Evolutionary conservation across 257 asterid genomes (phyloP), one percentile per base, ranked within the genome.

Genomic region (Rubia yunnanensis): DNA sequence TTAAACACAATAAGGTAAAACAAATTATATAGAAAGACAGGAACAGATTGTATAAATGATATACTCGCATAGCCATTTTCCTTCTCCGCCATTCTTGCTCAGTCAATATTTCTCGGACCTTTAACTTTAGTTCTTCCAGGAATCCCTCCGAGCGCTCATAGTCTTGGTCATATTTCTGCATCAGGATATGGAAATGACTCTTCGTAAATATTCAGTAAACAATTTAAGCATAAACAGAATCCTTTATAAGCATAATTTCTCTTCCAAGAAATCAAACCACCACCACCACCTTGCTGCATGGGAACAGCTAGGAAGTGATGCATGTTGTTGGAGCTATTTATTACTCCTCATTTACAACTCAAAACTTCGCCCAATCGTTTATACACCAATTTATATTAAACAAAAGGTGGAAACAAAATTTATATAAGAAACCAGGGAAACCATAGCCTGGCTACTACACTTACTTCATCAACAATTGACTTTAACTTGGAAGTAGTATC

Each of bases 41-140:
- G 23, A 55, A 53, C 17, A 54, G 35, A 26, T 54, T 65, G 58
- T 32, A 38, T 15, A 34, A 18, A 31, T 20, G 28, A 38, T 82
- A 64, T 86, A 94, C 99, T 78, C 97, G 88, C 99, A 86, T 86
- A 76, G 84, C 92, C 99, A 94, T 94, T 86, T 90, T 94, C 83
- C 97, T 88, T 76, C 99, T 85, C 77, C 99, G 84, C 99, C 99
- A 94, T 77, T 94, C 99, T 79, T 94, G 97, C 0, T 94, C 99
- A 20, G 99, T 94, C 70, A 94, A 78, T 70, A 94, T 79, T 83
- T 94, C 99, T 49, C 96, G 87, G 79, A 94, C 97, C 77, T 90
- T 94, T 82, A 94, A 62, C 81, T 81, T 94, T 68, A 94, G 82
- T 80, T 88, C 95, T 74, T 82, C 88, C 83, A 85, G 94, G 77